Percentiles rank a stretch among this genome's conserved stretches.
phyloP scores from a whole-genome alignment of 306 rosid genomes.

The Vicia faba region DNA sequence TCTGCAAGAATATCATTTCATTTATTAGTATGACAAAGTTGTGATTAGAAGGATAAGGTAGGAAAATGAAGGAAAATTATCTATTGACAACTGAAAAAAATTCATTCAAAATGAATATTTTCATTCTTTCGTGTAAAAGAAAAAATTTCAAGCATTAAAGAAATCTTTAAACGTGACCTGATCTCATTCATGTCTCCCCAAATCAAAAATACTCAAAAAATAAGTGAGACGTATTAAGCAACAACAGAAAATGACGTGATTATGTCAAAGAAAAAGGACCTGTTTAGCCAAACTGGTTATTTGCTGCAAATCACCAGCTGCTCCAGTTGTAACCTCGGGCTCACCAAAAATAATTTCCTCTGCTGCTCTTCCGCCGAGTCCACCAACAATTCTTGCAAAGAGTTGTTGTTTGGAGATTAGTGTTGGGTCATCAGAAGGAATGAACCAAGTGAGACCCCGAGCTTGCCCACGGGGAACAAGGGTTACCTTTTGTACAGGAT shows the following conservation, averaged over 20 bases:
- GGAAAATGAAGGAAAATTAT: neutral
- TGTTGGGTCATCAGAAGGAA: conserved; percentile 94
- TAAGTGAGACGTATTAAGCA: too few relatives aligned
- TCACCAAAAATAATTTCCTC: conserved; percentile 97
- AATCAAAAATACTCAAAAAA: too few relatives aligned
- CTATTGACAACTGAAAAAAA: neutral
- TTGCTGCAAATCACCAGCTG: conserved; percentile 97
- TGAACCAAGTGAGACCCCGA: conserved; percentile 98
- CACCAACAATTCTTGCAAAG: conserved; percentile 98
- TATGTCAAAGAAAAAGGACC: conserved; percentile 47
- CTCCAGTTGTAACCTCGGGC: conserved; percentile 98
- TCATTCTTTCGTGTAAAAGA: neutral
- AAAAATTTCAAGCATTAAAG: conserved; percentile 1
- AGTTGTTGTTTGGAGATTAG: conserved; percentile 94
- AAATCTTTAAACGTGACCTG: conserved; percentile 1
- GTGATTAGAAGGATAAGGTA: neutral
- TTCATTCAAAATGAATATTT: neutral
- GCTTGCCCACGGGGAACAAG: conserved; percentile 97
- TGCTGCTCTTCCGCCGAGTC: conserved; percentile 98
- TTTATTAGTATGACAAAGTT: conserved; percentile 25
- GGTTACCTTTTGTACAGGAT: conserved; percentile 91
- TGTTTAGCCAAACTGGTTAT: conserved; percentile 93
- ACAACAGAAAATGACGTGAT: conserved; percentile 13
- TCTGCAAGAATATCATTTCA: conserved; percentile 56
- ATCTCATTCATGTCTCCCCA: conserved; percentile 9